Percentiles rank a stretch among this genome's conserved stretches.
phyloP scores from a whole-genome alignment of 2,329 filamentous ascomycete species.

The Venturia pyrina region DNA sequence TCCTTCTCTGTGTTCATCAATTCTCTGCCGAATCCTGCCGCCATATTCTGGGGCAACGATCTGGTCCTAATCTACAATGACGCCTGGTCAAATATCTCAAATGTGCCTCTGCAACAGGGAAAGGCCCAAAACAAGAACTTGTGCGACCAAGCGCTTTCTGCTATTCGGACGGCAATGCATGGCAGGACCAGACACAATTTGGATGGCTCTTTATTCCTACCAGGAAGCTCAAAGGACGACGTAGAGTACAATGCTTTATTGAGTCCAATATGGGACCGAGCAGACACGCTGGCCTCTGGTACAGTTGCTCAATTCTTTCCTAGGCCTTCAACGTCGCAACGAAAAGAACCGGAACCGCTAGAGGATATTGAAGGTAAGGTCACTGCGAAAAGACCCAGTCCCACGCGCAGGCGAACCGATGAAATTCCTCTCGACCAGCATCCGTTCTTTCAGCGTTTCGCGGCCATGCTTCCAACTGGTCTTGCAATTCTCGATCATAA shows the following conservation, averaged over 20 bases:
- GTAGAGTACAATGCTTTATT: not conserved
- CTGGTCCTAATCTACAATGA: slow-evolving; percentile 10
- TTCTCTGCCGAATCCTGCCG: slow-evolving; percentile 20
- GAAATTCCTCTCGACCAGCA: slow-evolving; percentile 24
- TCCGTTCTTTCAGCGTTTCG: slow-evolving; percentile 34
- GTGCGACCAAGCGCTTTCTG: slow-evolving; percentile 23
- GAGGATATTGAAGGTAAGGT: not conserved
- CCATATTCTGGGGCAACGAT: slow-evolving; percentile 10
- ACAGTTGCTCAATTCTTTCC: slow-evolving; percentile 11
- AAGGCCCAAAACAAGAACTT: slow-evolving; percentile 26
- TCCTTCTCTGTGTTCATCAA: slow-evolving; percentile 23
- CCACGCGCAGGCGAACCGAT: slow-evolving; percentile 2
- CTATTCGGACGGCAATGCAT: slow-evolving; percentile 23
- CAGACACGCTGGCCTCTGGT: slow-evolving; percentile 1
- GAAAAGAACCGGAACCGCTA: not conserved
- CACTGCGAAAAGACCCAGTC: slow-evolving; percentile 1
- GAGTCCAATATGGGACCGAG: not conserved
- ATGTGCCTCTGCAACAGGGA: slow-evolving; percentile 20
- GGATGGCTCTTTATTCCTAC: not conserved
- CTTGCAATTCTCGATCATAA: slow-evolving; percentile 35
- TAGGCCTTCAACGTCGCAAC: not conserved
- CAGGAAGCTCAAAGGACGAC: not conserved
- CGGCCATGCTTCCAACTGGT: slow-evolving; percentile 36
- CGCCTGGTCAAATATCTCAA: slow-evolving; percentile 29
- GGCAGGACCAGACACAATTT: slow-evolving; percentile 15